These are phyloP conservation scores for Cystofilobasidium capitatum DNA, from an alignment of 768 basidiomycete species.

Conservation along the genomic window DNA sequence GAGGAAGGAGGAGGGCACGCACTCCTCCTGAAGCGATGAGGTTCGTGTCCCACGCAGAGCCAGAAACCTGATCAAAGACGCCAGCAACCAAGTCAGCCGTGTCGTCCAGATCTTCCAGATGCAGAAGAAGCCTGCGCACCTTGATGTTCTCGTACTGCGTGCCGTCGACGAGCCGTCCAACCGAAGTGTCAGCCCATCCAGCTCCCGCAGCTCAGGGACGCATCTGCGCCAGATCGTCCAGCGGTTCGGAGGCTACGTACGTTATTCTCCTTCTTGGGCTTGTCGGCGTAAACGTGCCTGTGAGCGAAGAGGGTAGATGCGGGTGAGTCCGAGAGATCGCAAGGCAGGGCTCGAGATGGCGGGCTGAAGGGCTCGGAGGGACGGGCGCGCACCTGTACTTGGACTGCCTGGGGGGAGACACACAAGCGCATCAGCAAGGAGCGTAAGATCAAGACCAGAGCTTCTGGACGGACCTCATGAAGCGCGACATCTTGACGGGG, in stretches of 20 bases:
- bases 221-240: too few species aligned
- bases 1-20: conserved; percentile 34
- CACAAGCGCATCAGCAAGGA: too few species aligned
- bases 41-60: conserved; percentile 94
- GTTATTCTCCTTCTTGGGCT: conserved; percentile 61
- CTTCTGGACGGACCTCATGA: conserved; percentile 52
- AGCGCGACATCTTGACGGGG: conserved; percentile 57
- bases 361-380: conserved; percentile 17
- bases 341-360: not conserved
- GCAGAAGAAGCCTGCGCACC: conserved; percentile 3
- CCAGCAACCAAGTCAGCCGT: not conserved
- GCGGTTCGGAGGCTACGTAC: too few species aligned
- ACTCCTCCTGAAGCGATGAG: conserved; percentile 75
- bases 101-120: not conserved
- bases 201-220: too few species aligned
- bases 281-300: conserved; percentile 86
- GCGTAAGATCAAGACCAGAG: not conserved
- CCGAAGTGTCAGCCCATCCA: too few species aligned
- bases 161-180: too few species aligned
- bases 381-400: conserved; percentile 74
- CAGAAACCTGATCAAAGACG: conserved; percentile 41
- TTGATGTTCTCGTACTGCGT: conserved; percentile 39
- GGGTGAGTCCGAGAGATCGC: not conserved
- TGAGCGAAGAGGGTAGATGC: not conserved
- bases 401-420: conserved; percentile 40